Base-by-base conservation (phyloP, 257 asterid species). In the Misopates orontium region DNA sequence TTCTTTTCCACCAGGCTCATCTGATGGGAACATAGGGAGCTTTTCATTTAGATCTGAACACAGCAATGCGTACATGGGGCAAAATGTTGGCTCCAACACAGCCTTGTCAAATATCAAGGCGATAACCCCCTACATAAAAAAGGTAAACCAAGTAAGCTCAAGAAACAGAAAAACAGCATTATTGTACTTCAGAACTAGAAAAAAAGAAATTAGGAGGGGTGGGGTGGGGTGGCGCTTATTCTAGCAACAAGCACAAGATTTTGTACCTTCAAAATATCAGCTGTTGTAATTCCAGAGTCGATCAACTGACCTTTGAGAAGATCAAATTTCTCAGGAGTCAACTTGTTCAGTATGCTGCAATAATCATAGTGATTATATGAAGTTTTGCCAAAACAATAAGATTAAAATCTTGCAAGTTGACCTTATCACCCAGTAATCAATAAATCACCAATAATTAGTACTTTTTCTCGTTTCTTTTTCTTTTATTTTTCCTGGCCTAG, bases 321-420 rank as follows among this genome's bases (percentile, higher is more conserved):
- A 79, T 87, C 99, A 70, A 90, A 93, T 79, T 93, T 93, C 66
- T 90, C 97, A 1, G 99, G 99, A 56, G 99, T 90, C 81, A 93
- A 81, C 90, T 90, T 93, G 83, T 93, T 93, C 79, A 93, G 76
- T 77, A 93, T 93, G 39, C 99, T 90, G 89, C 78, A 75, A 50
- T 54, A 70, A 74, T 48, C 18, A 69, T 1, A 62, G 10, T 50
- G 25, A 62, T 41, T 55, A 75, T 55, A 68, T 48, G 71, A 64
- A 67, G 16, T 71, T 45, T 23, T 11, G 21, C 23, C 14, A 22
- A 11, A 24, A 56, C 41, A 28, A n/a, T 8, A 56, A 57, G 17
- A 16, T 42, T 9, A 23, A 39, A 17, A 24, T 28, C 40, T 11
- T 14, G 13, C 55, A 56, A 50, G 39, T 25, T 21, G 41, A 23